Conservation (phyloP, 225 moss, liverwort and hornwort genomes). For the Lunularia cruciata region DNA sequence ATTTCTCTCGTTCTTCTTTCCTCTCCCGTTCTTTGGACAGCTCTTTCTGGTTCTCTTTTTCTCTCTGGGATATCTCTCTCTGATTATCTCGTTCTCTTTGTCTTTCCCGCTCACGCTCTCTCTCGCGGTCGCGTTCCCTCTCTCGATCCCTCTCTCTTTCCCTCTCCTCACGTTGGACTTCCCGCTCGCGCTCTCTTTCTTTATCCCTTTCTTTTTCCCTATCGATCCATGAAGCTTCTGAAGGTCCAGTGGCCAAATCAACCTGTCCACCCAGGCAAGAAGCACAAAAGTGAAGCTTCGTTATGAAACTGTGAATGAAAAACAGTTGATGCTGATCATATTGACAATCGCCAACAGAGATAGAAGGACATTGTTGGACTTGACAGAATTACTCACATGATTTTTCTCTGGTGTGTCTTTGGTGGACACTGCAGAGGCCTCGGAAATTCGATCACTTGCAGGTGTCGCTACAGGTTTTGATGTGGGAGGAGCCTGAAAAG, state of each 20-base stretch:
- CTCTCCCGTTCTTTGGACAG: conserved; percentile 34
- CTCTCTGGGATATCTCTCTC: conserved; percentile 16
- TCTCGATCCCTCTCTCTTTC: conserved; percentile 31
- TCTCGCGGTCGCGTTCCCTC: conserved; percentile 20
- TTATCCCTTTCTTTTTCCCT: conserved; percentile 40
- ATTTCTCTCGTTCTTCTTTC: conserved; percentile 55
- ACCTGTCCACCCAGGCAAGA: conserved; percentile 36
- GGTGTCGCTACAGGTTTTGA: conserved; percentile 31
- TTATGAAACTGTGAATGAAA: too few relatives aligned
- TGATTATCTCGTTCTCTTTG: conserved; percentile 17
- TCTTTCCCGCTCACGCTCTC: conserved; percentile 8
- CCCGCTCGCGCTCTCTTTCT: conserved; percentile 26
- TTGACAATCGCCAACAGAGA: neutral
- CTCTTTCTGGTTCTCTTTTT: conserved; percentile 31
- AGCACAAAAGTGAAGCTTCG: neutral
- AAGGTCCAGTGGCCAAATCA: conserved; percentile 32
- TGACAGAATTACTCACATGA: conserved; percentile 45
- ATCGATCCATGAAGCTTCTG: conserved; percentile 43
- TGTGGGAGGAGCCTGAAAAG: conserved; percentile 45
- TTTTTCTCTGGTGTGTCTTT: conserved; percentile 38
- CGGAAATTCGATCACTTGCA: conserved; percentile 42
- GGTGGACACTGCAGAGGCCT: conserved; percentile 24
- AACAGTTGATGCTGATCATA: neutral
- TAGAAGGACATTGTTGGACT: neutral
- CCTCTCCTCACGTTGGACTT: conserved; percentile 14